Percentiles rank a stretch among this genome's conserved stretches.
These are phyloP conservation scores for Chrysanthemum makinoi DNA, from an alignment of 129 eudicot genomes.

Conservation along the genomic window DNA sequence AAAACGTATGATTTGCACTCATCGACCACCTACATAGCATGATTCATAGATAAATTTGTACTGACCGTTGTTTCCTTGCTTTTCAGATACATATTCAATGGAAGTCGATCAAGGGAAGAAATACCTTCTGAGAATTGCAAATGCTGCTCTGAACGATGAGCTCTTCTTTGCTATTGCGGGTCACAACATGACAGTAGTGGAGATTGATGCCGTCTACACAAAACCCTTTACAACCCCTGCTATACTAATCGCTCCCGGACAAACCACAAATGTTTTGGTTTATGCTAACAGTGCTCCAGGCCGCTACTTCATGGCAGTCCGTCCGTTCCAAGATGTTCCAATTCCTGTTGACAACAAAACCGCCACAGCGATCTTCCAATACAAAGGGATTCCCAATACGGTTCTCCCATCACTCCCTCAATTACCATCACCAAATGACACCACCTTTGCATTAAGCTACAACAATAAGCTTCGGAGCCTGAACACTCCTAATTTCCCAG, in stretches of 20 bases:
- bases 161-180: conserved; percentile 26
- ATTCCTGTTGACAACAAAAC: conserved; percentile 31
- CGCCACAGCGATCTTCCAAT: conserved; percentile 40
- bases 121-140: conserved; percentile 38
- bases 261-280: conserved; percentile 50
- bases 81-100: conserved; percentile 44
- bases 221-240: conserved; percentile 40
- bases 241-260: conserved; percentile 45
- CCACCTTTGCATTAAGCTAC: conserved; percentile 32
- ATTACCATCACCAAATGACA: conserved; percentile 36
- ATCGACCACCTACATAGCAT: not conserved
- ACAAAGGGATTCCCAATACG: conserved; percentile 24
- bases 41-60: not conserved
- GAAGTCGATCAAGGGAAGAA: conserved; percentile 49
- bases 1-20: conserved; percentile 29
- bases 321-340: conserved; percentile 24
- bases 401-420: conserved; percentile 39
- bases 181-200: conserved; percentile 23
- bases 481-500: conserved; percentile 35
- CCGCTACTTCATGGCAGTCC: conserved; percentile 28
- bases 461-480: conserved; percentile 40
- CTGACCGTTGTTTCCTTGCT: not conserved
- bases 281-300: conserved; percentile 26
- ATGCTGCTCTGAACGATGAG: conserved; percentile 45
- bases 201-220: conserved; percentile 32